These are phyloP conservation scores for Dalbergia cultrata DNA, from an alignment of 306 rosid species.

Conservation along the genomic window DNA sequence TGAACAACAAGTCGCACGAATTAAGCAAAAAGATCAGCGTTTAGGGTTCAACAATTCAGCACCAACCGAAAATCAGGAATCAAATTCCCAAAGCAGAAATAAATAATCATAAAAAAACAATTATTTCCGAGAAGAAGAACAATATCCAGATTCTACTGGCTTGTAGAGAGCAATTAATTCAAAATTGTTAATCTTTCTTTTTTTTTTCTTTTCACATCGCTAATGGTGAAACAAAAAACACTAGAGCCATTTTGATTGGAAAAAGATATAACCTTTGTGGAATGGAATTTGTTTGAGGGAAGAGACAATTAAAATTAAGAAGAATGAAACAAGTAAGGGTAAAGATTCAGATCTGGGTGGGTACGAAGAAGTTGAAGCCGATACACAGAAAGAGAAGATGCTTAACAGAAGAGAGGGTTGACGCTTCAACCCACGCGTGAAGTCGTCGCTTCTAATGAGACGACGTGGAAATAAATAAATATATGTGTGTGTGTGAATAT, in stretches of 20 bases:
- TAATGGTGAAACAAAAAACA: background rate
- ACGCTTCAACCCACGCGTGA: background rate
- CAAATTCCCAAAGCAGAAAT: background rate
- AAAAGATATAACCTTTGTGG: background rate
- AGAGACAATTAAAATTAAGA: background rate
- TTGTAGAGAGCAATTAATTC: background rate
- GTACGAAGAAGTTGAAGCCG: no score
- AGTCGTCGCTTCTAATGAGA: background rate
- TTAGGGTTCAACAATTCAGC: conserved; percentile 13
- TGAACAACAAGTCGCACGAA: background rate
- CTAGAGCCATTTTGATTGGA: background rate
- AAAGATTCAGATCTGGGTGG: background rate
- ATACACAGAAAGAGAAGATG: background rate
- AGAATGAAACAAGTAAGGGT: background rate
- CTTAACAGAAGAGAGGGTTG: background rate
- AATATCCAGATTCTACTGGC: background rate
- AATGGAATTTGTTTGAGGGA: background rate
- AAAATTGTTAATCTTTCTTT: background rate
- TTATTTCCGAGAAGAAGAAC: background rate
- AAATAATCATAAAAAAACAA: background rate
- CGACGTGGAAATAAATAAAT: background rate
- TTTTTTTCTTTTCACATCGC: background rate
- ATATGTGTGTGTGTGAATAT: no score
- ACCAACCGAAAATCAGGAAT: background rate
- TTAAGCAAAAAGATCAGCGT: background rate